Percentiles rank a stretch among this genome's conserved stretches.
These are phyloP conservation scores for Saccharomycopsis fodiens DNA, from an alignment of 805 yeast genomes.

Conservation along the genomic window DNA sequence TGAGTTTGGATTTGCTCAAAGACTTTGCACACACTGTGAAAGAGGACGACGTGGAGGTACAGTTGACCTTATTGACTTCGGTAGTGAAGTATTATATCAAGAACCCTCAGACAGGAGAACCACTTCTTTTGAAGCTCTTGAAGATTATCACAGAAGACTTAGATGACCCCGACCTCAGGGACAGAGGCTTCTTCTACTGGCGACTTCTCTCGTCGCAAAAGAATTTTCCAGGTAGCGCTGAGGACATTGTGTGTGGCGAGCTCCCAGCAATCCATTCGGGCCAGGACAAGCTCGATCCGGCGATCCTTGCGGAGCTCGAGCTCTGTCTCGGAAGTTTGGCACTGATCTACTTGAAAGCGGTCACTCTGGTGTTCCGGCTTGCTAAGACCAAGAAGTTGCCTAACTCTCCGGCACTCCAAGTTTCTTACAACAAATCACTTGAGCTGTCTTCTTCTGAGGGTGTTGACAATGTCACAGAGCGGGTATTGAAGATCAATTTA, in stretches of 20 bases:
- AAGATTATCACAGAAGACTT: conserved; percentile 65
- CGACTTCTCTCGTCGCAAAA: conserved; percentile 53
- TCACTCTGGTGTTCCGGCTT: conserved; percentile 67
- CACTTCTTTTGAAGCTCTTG: conserved; percentile 49
- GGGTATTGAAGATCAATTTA: conserved; percentile 15
- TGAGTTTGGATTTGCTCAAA: conserved; percentile 28
- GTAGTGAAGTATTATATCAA: conserved; percentile 59
- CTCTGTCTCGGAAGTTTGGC: conserved; percentile 76
- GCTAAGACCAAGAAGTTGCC: conserved; percentile 46
- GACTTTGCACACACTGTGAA: conserved; percentile 39
- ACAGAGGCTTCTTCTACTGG: conserved; percentile 83
- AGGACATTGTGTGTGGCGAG: conserved; percentile 49
- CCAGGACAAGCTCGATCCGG: conserved; percentile 62
- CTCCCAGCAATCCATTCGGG: conserved; percentile 60
- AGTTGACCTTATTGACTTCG: conserved; percentile 66
- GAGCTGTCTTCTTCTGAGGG: conserved; percentile 2
- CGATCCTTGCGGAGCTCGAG: conserved; percentile 71
- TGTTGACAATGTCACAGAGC: conserved; percentile 1
- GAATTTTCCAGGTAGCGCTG: conserved; percentile 33
- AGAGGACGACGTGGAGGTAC: conserved; percentile 69
- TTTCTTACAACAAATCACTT: conserved; percentile 13
- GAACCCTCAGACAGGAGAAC: conserved; percentile 46
- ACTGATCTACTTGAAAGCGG: conserved; percentile 77
- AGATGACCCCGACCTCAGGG: conserved; percentile 80
- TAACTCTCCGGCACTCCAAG: conserved; percentile 40